A percentile compares a stretch with the other conserved stretches of the same genome.
Evolutionary conservation across 129 eudicot genomes (phyloP).

Genomic region (Flaveria linearis): DNA sequence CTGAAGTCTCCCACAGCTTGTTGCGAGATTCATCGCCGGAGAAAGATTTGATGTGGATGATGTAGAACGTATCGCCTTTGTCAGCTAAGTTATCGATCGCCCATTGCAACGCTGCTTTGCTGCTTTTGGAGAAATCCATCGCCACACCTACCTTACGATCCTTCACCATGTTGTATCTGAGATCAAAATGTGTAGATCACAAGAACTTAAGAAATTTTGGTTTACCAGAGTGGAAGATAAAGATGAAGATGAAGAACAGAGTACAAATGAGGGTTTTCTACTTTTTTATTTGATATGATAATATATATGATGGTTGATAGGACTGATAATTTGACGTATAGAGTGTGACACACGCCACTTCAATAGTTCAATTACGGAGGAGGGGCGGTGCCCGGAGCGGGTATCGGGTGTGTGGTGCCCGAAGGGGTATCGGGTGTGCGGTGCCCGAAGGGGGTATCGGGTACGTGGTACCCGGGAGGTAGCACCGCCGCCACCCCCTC

Average conservation of each 20-base stretch:
- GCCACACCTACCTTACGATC: constrained; percentile 85
- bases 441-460: no score
- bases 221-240: constrained; percentile 6
- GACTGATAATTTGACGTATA: neutral
- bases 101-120: constrained; percentile 80
- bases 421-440: no score
- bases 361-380: no score
- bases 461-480: no score
- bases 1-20: constrained; percentile 58
- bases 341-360: neutral
- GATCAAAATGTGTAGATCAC: neutral
- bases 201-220: neutral
- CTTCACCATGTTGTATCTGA: constrained; percentile 54
- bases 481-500: no score
- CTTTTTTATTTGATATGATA: neutral
- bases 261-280: constrained; percentile 19
- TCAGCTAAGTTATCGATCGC: constrained; percentile 78
- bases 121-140: constrained; percentile 91
- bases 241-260: neutral
- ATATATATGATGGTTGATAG: no score
- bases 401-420: no score
- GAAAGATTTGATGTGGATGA: constrained; percentile 54
- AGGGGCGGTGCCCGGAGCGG: no score
- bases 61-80: constrained; percentile 61
- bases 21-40: constrained; percentile 47